Base-by-base conservation (phyloP, 2,329 filamentous ascomycete genomes). In the Verticillium nonalfalfae region DNA sequence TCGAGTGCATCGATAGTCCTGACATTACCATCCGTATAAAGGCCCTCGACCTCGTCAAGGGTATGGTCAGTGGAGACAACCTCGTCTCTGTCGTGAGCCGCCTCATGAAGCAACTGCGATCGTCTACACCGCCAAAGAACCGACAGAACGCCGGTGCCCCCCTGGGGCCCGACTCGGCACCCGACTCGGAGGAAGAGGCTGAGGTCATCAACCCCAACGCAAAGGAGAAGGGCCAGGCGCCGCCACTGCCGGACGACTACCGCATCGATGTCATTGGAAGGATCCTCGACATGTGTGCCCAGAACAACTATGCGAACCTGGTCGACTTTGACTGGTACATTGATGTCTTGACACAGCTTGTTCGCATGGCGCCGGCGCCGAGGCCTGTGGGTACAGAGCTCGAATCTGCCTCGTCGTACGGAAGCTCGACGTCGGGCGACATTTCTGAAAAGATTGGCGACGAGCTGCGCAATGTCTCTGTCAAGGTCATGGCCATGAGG, bases 271-370 rank as follows among this genome's bases (percentile, higher is more conserved):
- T 97, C 21, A 91, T 98, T 59, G 83, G 84, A 61, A 85, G 90
- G 62, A 92, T 98, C 63, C 74, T 98, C 11, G 86, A 88, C 63
- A 96, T 99, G 86, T 98, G 94, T 73, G 91, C 92, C 9, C 87
- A 88, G 66, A 90, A 93, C 66, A 97, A 93, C 64, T 99, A 98
- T 73, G 84, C 85, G 45, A 91, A 93, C 70, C 81, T 99, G 57
- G 79, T 83, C 59, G 94, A 99, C 72, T 99, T 99, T 73, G 94
- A 97, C 67, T 99, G 95, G 95, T 98, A 98, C 73, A 90, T 98
- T 66, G 91, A 95, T 66, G 86, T 97, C 34, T 78, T 99, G 35
- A 89, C 91, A 5, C 92, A 97, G 71, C 83, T 99, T 14, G 86
- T 97, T 50, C 87, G 89, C 71, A 82, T 91, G 76, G 80, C 88